Conservation (phyloP, 306 rosid species). For the Lotus japonicus region DNA sequence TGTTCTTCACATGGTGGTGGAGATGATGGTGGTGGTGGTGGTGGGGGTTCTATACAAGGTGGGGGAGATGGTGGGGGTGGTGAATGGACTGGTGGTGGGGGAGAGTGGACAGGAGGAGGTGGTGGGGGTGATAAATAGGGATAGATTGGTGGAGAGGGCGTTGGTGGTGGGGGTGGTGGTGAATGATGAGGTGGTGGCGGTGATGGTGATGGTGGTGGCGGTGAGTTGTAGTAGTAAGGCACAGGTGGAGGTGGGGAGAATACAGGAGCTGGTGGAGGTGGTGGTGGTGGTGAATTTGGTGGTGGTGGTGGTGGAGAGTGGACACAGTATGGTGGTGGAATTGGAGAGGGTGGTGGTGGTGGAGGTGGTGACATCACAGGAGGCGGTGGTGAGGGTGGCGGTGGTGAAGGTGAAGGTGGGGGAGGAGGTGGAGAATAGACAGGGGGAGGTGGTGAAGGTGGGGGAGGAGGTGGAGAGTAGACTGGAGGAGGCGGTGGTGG, state of each 20-base stretch:
- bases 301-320: slow-evolving; percentile 22
- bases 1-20: slow-evolving; percentile 59
- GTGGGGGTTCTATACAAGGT: slow-evolving; percentile 63
- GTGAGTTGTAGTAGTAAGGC: slow-evolving; percentile 25
- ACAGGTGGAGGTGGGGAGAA: slow-evolving; percentile 50
- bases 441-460: slow-evolving; percentile 27
- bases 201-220: slow-evolving; percentile 30
- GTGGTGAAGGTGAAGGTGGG: slow-evolving; percentile 24
- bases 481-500: slow-evolving; percentile 44
- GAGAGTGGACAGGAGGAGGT: slow-evolving; percentile 58
- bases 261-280: slow-evolving; percentile 34
- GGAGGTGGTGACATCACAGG: not conserved
- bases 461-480: not conserved
- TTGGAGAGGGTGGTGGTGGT: slow-evolving; percentile 28
- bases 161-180: slow-evolving; percentile 43
- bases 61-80: slow-evolving; percentile 56
- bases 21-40: slow-evolving; percentile 56
- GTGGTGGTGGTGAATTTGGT: slow-evolving; percentile 26
- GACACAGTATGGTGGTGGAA: slow-evolving; percentile 29
- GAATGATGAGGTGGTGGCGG: slow-evolving; percentile 35
- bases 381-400: slow-evolving; percentile 14
- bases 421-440: slow-evolving; percentile 17
- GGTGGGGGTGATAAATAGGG: slow-evolving; percentile 59
- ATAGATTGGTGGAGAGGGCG: slow-evolving; percentile 65
- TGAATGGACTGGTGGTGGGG: slow-evolving; percentile 50